Conservation (phyloP, 1,284 basidiomycete genomes). For the Malassezia arunalokei region DNA sequence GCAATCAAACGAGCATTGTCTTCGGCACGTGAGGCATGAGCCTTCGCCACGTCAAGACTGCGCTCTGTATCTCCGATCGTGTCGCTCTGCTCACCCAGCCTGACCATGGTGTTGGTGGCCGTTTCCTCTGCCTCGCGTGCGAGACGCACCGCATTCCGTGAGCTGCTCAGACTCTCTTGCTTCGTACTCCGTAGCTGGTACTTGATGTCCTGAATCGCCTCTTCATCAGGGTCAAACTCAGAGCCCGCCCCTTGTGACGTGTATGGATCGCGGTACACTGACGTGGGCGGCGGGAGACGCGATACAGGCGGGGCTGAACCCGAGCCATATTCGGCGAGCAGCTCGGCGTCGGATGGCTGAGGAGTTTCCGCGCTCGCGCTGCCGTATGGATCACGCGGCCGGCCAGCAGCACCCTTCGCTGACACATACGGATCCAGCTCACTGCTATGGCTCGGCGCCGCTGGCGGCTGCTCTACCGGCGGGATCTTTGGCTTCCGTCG, state of each 20-base stretch:
- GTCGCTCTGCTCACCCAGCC: constrained; percentile 78
- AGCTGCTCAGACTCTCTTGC: constrained; percentile 80
- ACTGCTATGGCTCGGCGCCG: background rate
- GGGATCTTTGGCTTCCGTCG: constrained; percentile 12
- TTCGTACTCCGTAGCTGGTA: constrained; percentile 79
- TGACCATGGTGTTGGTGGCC: constrained; percentile 69
- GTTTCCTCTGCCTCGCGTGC: constrained; percentile 93
- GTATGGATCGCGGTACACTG: constrained; percentile 16
- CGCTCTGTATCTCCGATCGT: constrained; percentile 83
- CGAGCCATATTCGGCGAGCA: constrained; percentile 41
- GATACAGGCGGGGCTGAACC: constrained; percentile 5
- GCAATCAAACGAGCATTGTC: constrained; percentile 91
- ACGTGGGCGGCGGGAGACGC: constrained; percentile 47
- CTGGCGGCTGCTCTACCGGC: background rate
- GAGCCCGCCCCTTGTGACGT: background rate
- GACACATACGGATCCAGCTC: constrained; percentile 2
- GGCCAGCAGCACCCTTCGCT: background rate
- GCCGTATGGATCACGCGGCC: constrained; percentile 2
- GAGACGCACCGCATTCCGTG: constrained; percentile 80
- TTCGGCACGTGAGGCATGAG: constrained; percentile 72
- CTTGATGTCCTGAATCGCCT: constrained; percentile 93
- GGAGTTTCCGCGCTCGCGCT: background rate
- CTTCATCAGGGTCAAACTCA: constrained; percentile 60
- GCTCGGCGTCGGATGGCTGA: constrained; percentile 21
- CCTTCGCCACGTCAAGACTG: constrained; percentile 84